These are phyloP conservation scores for Lentinula sp. DNA, from an alignment of 768 basidiomycete genomes.

Conservation along the genomic window DNA sequence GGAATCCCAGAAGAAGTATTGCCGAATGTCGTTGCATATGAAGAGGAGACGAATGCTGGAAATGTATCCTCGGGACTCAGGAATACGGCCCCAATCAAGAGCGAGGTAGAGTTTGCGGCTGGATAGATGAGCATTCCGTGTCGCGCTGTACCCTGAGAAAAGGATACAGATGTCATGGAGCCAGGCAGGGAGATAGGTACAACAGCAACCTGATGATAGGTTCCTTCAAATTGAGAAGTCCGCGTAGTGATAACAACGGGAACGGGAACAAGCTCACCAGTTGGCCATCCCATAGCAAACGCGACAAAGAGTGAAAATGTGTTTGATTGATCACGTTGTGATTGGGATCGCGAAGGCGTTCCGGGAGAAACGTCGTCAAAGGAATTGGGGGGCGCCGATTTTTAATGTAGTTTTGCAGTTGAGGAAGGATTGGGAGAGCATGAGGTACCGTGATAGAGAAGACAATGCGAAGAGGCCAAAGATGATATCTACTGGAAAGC, in stretches of 20 bases:
- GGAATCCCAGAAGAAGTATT: not conserved
- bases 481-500: slow-evolving; percentile 35
- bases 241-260: not conserved
- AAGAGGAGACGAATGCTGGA: slow-evolving; percentile 28
- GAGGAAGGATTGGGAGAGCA: slow-evolving; percentile 29
- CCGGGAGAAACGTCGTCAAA: slow-evolving; percentile 59
- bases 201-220: slow-evolving; percentile 38
- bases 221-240: not conserved
- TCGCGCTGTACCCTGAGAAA: slow-evolving; percentile 11
- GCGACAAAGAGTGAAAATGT: slow-evolving; percentile 49
- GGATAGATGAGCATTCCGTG: slow-evolving; percentile 51
- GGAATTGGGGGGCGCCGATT: slow-evolving; percentile 22
- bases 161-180: not conserved
- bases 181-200: slow-evolving; percentile 27
- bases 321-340: slow-evolving; percentile 44
- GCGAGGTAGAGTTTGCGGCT: slow-evolving; percentile 41
- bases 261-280: slow-evolving; percentile 32
- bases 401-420: not conserved
- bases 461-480: slow-evolving; percentile 44
- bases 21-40: not conserved
- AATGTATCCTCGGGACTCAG: slow-evolving; percentile 30
- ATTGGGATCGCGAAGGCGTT: slow-evolving; percentile 45
- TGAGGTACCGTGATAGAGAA: slow-evolving; percentile 36
- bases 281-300: slow-evolving; percentile 43
- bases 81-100: slow-evolving; percentile 48